Evolutionary conservation across 169 alveolate species (phyloP).

Genomic region (Eimeria maxima): DNA sequence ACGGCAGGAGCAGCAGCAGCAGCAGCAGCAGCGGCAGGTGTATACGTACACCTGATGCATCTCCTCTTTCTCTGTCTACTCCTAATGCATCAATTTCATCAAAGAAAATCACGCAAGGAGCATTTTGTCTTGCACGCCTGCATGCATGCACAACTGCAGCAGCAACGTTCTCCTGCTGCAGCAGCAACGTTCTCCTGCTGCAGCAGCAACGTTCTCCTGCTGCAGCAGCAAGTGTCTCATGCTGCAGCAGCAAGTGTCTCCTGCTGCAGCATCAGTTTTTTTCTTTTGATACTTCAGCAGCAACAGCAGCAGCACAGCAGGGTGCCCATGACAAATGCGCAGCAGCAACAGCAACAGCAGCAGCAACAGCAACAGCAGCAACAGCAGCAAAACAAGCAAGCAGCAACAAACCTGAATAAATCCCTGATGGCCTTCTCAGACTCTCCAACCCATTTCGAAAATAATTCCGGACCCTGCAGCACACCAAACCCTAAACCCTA

Average conservation of each 20-base stretch:
- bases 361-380: slow-evolving; percentile 27
- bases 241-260: background rate
- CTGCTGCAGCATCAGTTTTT: background rate
- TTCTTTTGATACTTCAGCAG: background rate
- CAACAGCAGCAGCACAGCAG: background rate
- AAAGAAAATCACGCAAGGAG: slow-evolving; percentile 95
- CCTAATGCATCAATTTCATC: slow-evolving; percentile 99
- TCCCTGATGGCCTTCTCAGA: slow-evolving; percentile 99
- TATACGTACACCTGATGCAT: background rate
- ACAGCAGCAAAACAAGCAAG: too few species aligned
- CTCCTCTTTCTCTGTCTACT: slow-evolving; percentile 92
- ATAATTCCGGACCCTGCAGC: slow-evolving; percentile 97
- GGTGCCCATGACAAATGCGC: background rate
- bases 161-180: background rate
- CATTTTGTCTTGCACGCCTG: slow-evolving; percentile 88
- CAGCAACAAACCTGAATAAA: slow-evolving; percentile 90
- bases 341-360: slow-evolving; percentile 17
- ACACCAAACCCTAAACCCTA: too few species aligned
- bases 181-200: background rate
- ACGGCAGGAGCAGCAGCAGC: background rate
- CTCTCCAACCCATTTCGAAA: slow-evolving; percentile 99
- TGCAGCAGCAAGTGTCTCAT: background rate
- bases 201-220: background rate
- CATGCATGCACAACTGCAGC: background rate
- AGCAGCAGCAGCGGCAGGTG: background rate